These are phyloP conservation scores for Bonnemaisonia californica DNA, from an alignment of 31 red algal species.

Conservation along the genomic window DNA sequence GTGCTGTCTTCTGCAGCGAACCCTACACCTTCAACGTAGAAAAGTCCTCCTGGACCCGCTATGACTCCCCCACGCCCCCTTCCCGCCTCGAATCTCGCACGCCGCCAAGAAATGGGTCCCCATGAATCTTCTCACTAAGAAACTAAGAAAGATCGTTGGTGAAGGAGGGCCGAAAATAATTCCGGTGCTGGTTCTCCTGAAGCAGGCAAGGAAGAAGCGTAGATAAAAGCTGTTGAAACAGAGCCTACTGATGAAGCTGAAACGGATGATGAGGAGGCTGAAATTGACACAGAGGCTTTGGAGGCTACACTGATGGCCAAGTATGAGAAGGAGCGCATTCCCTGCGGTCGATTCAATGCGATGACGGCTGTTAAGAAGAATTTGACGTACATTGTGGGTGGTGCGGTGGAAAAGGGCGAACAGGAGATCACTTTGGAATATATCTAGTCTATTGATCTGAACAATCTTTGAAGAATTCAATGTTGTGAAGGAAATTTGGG, in stretches of 20 bases:
- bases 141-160: slow-evolving; percentile 56
- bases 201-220: neutral
- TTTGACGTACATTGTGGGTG: slow-evolving; percentile 62
- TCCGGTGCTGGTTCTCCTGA: neutral
- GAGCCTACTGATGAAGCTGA: slow-evolving; percentile 35
- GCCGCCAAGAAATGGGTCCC: slow-evolving; percentile 78
- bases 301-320: slow-evolving; percentile 51
- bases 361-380: slow-evolving; percentile 64
- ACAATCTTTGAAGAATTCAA: slow-evolving; percentile 64
- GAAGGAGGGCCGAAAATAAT: slow-evolving; percentile 11
- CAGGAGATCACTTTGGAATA: slow-evolving; percentile 76
- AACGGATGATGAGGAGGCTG: slow-evolving; percentile 64
- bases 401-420: slow-evolving; percentile 66
- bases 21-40: slow-evolving; percentile 61
- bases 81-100: slow-evolving; percentile 63
- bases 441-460: slow-evolving; percentile 80
- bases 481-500: slow-evolving; percentile 63
- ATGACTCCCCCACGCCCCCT: slow-evolving; percentile 64
- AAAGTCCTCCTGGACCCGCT: slow-evolving; percentile 66
- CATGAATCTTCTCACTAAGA: slow-evolving; percentile 69
- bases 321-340: slow-evolving; percentile 41
- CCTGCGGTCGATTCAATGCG: slow-evolving; percentile 67
- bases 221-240: neutral
- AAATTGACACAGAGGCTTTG: slow-evolving; percentile 45
- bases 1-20: slow-evolving; percentile 60